phyloP scores from a whole-genome alignment of 495 filamentous ascomycete genomes.

The Podospora appendiculata region DNA sequence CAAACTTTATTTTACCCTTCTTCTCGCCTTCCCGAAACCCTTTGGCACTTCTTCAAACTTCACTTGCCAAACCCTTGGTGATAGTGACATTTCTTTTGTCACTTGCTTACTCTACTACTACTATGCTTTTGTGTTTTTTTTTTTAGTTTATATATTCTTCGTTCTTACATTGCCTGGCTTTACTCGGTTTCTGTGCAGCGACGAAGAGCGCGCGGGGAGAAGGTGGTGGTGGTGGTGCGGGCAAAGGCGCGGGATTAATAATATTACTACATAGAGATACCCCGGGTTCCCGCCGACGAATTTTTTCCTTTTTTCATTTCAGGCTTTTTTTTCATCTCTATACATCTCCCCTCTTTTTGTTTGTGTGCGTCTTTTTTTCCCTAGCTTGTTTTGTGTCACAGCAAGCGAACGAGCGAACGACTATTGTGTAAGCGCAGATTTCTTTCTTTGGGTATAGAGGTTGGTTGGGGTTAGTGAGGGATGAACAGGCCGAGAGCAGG shows the following conservation, averaged over 20 bases:
- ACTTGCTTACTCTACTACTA: too few relatives aligned
- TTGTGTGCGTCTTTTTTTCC: background rate
- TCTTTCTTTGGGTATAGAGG: constrained; percentile 3
- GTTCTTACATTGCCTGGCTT: too few relatives aligned
- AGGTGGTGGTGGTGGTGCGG: background rate
- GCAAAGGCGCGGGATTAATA: background rate
- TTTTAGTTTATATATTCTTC: too few relatives aligned
- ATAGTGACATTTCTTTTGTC: too few relatives aligned
- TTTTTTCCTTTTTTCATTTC: background rate
- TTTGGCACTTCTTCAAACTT: too few relatives aligned
- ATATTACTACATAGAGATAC: background rate
- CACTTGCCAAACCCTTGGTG: too few relatives aligned
- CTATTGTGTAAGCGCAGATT: background rate
- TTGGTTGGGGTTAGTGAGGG: background rate
- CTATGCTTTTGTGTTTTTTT: too few relatives aligned
- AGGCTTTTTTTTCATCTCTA: background rate
- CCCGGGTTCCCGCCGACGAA: background rate
- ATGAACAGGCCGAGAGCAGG: background rate
- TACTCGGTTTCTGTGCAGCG: too few relatives aligned
- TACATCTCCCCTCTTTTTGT: background rate
- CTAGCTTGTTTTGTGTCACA: background rate
- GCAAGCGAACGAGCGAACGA: too few relatives aligned
- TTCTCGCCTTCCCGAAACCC: too few relatives aligned
- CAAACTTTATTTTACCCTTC: too few relatives aligned
- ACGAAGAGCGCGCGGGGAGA: too few relatives aligned